phyloP scores from a whole-genome alignment of 1,284 basidiomycete species.

The Salmacisia buchloeana region DNA sequence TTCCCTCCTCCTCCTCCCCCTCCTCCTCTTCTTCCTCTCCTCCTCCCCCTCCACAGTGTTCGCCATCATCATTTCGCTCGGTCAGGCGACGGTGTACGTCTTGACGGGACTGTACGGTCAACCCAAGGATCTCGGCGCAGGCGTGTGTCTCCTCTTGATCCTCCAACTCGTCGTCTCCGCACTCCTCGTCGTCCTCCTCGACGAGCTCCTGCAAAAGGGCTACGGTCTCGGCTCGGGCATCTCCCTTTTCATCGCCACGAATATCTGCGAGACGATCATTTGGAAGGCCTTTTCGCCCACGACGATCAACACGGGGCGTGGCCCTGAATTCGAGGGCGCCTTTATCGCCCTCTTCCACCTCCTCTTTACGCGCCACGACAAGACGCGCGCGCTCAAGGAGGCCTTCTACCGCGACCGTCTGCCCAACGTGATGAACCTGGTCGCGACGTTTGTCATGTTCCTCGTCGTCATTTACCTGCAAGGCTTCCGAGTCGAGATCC shows the following conservation, averaged over 20 bases:
- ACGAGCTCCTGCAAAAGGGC: conserved; percentile 96
- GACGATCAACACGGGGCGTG: conserved; percentile 94
- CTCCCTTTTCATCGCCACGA: conserved; percentile 97
- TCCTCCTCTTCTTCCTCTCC: not conserved
- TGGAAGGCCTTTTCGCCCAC: conserved; percentile 99
- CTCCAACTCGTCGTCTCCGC: conserved; percentile 90
- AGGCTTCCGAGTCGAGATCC: conserved; percentile 97
- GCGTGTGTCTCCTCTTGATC: conserved; percentile 88
- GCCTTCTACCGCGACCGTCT: conserved; percentile 96
- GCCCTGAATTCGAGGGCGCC: conserved; percentile 96
- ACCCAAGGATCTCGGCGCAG: conserved; percentile 86
- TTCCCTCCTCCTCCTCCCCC: not conserved
- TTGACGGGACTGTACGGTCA: conserved; percentile 93
- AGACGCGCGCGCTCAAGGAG: conserved; percentile 90
- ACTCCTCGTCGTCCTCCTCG: conserved; percentile 94
- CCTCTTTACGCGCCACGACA: conserved; percentile 97
- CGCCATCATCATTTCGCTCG: conserved; percentile 90
- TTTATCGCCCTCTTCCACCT: conserved; percentile 95
- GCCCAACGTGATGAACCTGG: conserved; percentile 95
- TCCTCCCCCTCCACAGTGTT: conserved; percentile 62
- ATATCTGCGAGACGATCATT: conserved; percentile 97
- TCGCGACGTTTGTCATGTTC: conserved; percentile 86
- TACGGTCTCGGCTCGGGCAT: conserved; percentile 98
- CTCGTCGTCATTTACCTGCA: conserved; percentile 95
- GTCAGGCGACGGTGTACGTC: conserved; percentile 95